Percentiles rank a stretch among this genome's conserved stretches.
phyloP scores from a whole-genome alignment of 345 rosid species.

The Euphorbia pulcherrima region DNA sequence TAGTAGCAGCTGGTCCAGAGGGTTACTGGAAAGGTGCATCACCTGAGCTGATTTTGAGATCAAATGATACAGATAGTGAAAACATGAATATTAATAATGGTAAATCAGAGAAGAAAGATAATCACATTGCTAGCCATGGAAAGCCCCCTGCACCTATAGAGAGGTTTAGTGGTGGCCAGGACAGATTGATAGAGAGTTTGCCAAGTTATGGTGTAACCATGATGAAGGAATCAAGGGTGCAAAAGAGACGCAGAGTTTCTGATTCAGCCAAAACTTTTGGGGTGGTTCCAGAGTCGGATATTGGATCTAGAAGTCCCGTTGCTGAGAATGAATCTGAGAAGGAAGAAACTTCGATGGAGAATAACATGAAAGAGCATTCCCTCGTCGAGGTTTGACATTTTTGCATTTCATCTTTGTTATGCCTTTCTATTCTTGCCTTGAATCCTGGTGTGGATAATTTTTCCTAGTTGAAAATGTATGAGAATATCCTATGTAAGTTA shows the following conservation, averaged over 20 bases:
- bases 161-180: constrained; percentile 36
- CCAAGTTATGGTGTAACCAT: constrained; percentile 31
- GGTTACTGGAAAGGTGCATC: constrained; percentile 61
- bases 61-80: constrained; percentile 25
- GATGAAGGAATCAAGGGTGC: constrained; percentile 45
- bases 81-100: constrained; percentile 16
- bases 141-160: constrained; percentile 32
- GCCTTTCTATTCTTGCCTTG: too few species aligned
- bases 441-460: not conserved
- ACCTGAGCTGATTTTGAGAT: constrained; percentile 33
- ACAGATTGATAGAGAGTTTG: constrained; percentile 38
- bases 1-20: constrained; percentile 68
- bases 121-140: constrained; percentile 31
- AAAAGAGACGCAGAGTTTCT: constrained; percentile 38
- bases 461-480: not conserved
- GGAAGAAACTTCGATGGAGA: constrained; percentile 32
- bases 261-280: constrained; percentile 37
- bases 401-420: not conserved
- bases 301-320: constrained; percentile 33
- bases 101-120: constrained; percentile 34
- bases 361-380: constrained; percentile 64
- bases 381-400: constrained; percentile 62
- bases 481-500: not conserved
- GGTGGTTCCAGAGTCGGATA: constrained; percentile 42
- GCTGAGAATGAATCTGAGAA: constrained; percentile 36